Conservation (phyloP, 169 alveolate genomes). For the Babesia divergens region DNA sequence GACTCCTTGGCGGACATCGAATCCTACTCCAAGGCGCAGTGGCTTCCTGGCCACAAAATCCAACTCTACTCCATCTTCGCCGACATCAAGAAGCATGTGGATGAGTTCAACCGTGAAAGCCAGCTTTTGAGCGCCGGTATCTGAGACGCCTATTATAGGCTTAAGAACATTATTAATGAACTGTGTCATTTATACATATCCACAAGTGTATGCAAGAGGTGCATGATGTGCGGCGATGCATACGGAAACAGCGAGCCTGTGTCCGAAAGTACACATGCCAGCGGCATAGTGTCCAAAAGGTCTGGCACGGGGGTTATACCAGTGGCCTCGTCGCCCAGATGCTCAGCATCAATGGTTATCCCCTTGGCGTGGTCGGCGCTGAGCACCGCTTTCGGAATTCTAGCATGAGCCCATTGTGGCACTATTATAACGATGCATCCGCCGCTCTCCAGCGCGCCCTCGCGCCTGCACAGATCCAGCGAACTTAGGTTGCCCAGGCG, state of each 20-base stretch:
- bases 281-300: slow-evolving; percentile 10
- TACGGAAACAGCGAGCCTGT: slow-evolving; percentile 24
- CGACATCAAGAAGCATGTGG: slow-evolving; percentile 68
- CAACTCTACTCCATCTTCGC: slow-evolving; percentile 69
- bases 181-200: neutral
- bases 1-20: slow-evolving; percentile 84
- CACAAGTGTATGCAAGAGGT: neutral
- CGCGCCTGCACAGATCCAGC: slow-evolving; percentile 6
- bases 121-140: no score
- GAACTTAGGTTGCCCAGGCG: slow-evolving; percentile 9
- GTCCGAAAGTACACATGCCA: slow-evolving; percentile 16
- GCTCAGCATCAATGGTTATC: neutral
- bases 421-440: slow-evolving; percentile 25
- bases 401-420: neutral
- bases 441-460: slow-evolving; percentile 48
- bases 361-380: neutral
- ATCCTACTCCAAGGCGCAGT: slow-evolving; percentile 76
- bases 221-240: slow-evolving; percentile 9
- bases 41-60: slow-evolving; percentile 89
- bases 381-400: neutral
- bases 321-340: neutral
- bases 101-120: slow-evolving; percentile 68
- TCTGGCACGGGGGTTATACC: neutral
- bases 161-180: neutral
- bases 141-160: no score